These are phyloP conservation scores for Polygonum aviculare DNA, from an alignment of 148 eudicot genomes.

Conservation along the genomic window DNA sequence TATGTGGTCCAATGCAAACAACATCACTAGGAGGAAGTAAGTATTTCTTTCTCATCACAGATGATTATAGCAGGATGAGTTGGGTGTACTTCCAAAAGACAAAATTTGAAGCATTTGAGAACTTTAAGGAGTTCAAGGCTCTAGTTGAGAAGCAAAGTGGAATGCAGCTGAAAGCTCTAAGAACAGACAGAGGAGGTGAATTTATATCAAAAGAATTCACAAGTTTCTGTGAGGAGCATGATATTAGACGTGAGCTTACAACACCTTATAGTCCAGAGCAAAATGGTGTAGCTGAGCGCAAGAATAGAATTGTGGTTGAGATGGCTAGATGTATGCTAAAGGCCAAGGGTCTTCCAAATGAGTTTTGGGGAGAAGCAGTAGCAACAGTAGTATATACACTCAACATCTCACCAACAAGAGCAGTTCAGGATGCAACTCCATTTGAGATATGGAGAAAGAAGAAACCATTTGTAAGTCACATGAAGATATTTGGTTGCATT, in stretches of 20 bases:
- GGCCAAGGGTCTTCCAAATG: background rate
- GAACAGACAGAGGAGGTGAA: no score
- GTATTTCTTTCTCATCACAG: background rate
- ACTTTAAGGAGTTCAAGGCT: slow-evolving; percentile 7
- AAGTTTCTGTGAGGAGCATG: slow-evolving; percentile 4
- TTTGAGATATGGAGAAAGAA: slow-evolving; percentile 11
- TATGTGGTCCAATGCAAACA: background rate
- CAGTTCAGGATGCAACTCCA: background rate
- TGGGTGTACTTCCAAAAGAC: slow-evolving; percentile 11
- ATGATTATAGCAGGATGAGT: slow-evolving; percentile 15
- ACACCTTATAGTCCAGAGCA: background rate
- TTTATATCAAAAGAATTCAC: no score
- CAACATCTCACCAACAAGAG: background rate
- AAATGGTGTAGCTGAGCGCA: slow-evolving; percentile 2
- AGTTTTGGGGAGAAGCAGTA: background rate
- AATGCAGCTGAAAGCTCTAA: background rate
- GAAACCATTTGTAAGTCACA: background rate
- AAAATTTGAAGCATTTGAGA: slow-evolving; percentile 5
- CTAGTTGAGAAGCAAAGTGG: slow-evolving; percentile 9
- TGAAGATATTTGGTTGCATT: slow-evolving; percentile 1
- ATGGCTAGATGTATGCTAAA: background rate
- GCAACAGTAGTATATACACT: background rate
- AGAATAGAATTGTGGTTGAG: background rate
- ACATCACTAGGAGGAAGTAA: background rate
- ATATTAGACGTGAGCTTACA: background rate